phyloP scores from a whole-genome alignment of 1,139 yeast genomes.

The Hyphopichia fennica region DNA sequence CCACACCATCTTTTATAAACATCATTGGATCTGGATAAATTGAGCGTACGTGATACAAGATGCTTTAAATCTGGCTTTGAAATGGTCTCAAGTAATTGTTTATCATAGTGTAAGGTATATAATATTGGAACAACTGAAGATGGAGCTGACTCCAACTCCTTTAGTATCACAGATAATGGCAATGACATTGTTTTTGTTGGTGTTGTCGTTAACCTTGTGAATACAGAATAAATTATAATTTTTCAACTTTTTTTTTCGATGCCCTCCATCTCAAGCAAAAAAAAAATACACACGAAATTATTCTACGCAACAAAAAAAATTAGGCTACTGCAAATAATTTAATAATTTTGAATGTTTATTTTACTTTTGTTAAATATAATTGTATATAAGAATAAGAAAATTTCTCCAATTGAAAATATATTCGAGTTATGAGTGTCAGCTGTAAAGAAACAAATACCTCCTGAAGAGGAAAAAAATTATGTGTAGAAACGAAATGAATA shows the following conservation, averaged over 20 bases:
- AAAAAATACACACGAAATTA: background rate
- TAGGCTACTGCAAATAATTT: background rate
- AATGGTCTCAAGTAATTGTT: conserved; percentile 34
- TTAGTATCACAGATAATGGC: conserved; percentile 33
- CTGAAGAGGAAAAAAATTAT: background rate
- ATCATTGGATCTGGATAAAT: conserved; percentile 51
- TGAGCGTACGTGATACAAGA: conserved; percentile 54
- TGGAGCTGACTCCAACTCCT: conserved; percentile 36
- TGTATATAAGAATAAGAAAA: no score
- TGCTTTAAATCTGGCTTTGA: conserved; percentile 57
- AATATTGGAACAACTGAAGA: conserved; percentile 35
- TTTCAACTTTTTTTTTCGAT: background rate
- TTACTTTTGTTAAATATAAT: no score
- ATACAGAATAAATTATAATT: background rate
- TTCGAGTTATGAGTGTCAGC: no score
- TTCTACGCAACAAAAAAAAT: background rate
- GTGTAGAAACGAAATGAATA: background rate
- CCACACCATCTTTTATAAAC: conserved; percentile 63
- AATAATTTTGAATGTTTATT: no score
- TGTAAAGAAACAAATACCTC: no score
- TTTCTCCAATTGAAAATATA: no score
- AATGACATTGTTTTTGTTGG: conserved; percentile 24
- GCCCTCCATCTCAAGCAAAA: background rate
- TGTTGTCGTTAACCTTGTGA: background rate
- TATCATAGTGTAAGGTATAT: conserved; percentile 27